Conservation (phyloP, 2,329 filamentous ascomycete species). For the Aspergillus amoenus region DNA sequence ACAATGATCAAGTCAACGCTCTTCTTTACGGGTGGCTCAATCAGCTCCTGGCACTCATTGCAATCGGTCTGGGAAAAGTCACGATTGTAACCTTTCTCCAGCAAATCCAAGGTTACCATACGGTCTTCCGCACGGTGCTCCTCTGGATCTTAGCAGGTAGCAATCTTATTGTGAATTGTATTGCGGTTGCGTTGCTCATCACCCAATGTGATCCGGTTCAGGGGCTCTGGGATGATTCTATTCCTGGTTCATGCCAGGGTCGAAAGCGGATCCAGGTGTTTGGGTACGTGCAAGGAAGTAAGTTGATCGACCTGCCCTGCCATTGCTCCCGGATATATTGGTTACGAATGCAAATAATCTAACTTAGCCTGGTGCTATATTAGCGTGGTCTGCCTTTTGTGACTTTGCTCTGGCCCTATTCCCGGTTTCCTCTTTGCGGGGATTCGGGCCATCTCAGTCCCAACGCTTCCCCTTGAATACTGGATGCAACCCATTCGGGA, state of each 20-base stretch:
- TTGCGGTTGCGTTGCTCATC: background rate
- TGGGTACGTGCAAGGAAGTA: background rate
- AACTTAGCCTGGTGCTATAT: background rate
- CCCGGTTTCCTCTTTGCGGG: background rate
- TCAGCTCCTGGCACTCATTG: constrained; percentile 18
- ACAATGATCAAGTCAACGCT: background rate
- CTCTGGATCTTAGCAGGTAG: background rate
- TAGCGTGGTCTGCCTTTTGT: background rate
- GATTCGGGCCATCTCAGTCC: background rate
- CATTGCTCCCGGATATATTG: background rate
- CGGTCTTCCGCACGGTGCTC: background rate
- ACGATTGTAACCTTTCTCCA: constrained; percentile 22
- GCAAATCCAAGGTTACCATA: constrained; percentile 23
- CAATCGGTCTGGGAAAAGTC: constrained; percentile 19
- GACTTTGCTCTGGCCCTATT: background rate
- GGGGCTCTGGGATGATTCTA: background rate
- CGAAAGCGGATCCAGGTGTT: background rate
- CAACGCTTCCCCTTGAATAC: background rate
- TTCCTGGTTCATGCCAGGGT: background rate
- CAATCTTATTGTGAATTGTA: background rate
- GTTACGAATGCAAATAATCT: no score
- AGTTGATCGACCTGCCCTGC: background rate
- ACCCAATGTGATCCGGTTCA: background rate
- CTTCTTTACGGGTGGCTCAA: constrained; percentile 23
- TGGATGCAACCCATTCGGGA: no score